Percentiles rank a stretch among this genome's conserved stretches.
Evolutionary conservation across 768 basidiomycete genomes (phyloP).

Genomic region (Pulveroboletus sp.): DNA sequence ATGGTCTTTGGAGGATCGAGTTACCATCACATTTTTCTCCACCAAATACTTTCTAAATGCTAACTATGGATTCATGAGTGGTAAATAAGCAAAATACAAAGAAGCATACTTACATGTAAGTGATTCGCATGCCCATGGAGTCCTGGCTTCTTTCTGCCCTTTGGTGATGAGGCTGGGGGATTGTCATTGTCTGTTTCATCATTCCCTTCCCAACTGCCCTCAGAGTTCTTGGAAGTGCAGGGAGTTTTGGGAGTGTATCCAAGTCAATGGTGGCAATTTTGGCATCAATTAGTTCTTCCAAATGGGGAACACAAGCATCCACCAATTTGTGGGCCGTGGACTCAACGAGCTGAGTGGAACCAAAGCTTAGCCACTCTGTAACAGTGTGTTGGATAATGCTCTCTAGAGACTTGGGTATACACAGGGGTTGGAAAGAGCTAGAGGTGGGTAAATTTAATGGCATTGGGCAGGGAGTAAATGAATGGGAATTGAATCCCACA

Average conservation of each 20-base stretch:
- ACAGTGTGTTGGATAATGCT: too few relatives aligned
- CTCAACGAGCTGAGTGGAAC: too few relatives aligned
- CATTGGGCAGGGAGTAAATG: too few relatives aligned
- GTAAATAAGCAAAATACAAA: background rate
- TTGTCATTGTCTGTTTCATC: background rate
- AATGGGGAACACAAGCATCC: background rate
- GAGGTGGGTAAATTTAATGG: too few relatives aligned
- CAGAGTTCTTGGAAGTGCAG: background rate
- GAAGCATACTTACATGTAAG: background rate
- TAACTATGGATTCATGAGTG: background rate
- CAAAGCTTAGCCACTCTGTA: too few relatives aligned
- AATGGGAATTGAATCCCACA: too few relatives aligned
- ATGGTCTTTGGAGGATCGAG: background rate
- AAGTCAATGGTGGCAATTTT: background rate
- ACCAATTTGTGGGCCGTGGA: too few relatives aligned
- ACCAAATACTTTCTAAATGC: background rate
- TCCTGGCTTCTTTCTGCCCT: background rate
- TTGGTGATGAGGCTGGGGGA: background rate
- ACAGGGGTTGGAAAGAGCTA: too few relatives aligned
- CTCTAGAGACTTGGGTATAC: too few relatives aligned
- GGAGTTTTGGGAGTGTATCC: background rate
- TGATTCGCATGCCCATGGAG: background rate
- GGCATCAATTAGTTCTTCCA: background rate
- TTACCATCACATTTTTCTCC: background rate
- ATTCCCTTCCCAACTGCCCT: background rate